Evolutionary conservation across 768 basidiomycete genomes (phyloP).

Genomic region (Phylloporus scabripes): DNA sequence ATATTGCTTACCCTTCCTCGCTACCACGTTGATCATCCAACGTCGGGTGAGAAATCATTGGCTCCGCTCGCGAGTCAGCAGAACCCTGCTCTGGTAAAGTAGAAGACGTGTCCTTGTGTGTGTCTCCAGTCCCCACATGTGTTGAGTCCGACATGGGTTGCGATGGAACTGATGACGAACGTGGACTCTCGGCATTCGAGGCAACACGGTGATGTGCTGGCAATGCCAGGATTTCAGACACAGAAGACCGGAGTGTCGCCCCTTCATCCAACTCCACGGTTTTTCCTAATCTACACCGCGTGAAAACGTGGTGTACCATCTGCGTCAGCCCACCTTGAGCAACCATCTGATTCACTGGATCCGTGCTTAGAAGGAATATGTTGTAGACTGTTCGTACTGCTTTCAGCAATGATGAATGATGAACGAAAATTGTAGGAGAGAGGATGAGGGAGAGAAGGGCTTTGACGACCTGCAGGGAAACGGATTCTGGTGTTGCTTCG

Average conservation of each 20-base stretch:
- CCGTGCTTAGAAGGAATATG: constrained; percentile 86
- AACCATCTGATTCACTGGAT: constrained; percentile 93
- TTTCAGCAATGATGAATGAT: constrained; percentile 93
- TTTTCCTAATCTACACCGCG: constrained; percentile 54
- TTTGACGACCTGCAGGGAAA: constrained; percentile 95
- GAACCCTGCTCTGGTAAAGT: constrained; percentile 1
- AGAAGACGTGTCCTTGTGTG: neutral
- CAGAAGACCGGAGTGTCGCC: constrained; percentile 15
- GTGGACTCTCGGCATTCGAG: constrained; percentile 8
- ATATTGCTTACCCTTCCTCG: constrained; percentile 21
- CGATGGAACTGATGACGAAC: constrained; percentile 7
- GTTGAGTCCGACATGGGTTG: neutral
- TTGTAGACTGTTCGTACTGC: constrained; percentile 98
- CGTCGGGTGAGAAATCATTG: neutral
- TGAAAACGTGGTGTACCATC: constrained; percentile 96
- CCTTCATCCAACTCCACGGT: constrained; percentile 14
- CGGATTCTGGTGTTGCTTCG: constrained; percentile 81
- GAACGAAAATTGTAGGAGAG: constrained; percentile 81
- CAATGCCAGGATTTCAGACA: constrained; percentile 18
- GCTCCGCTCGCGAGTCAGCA: neutral
- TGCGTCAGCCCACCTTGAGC: constrained; percentile 97
- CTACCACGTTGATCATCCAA: constrained; percentile 3
- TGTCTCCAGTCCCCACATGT: neutral
- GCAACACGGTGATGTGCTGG: constrained; percentile 3
- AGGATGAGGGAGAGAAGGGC: constrained; percentile 86